phyloP scores from a whole-genome alignment of 169 alveolate genomes.

The Eimeria necatrix region DNA sequence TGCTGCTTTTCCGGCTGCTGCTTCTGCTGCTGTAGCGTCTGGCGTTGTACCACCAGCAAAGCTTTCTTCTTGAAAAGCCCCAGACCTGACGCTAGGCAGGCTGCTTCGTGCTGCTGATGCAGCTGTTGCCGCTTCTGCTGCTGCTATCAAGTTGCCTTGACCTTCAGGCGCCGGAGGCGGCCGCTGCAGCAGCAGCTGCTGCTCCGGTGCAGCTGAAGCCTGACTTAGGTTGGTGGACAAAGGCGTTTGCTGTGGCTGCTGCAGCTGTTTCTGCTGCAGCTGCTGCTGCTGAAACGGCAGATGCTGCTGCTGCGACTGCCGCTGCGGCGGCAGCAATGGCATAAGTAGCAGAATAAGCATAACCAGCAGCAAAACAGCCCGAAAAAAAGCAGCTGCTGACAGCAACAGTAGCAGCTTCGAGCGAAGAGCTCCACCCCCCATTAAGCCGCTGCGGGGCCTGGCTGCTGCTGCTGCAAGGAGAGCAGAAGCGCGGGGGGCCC shows the following conservation, averaged over 20 bases:
- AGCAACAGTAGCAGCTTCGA: not conserved
- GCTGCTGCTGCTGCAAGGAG: not conserved
- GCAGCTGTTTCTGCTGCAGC: too few relatives aligned
- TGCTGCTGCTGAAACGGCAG: not conserved
- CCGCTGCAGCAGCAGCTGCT: too few relatives aligned
- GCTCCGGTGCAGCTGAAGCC: too few relatives aligned
- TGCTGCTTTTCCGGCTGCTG: not conserved
- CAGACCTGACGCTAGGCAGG: too few relatives aligned
- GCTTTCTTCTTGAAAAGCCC: too few relatives aligned
- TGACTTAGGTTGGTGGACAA: too few relatives aligned
- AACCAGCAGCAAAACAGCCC: not conserved
- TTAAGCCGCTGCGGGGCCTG: not conserved
- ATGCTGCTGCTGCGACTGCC: not conserved
- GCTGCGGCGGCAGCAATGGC: not conserved
- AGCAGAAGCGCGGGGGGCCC: not conserved
- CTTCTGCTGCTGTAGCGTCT: not conserved
- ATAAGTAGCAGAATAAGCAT: not conserved
- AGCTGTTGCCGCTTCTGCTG: too few relatives aligned
- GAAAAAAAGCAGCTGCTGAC: not conserved
- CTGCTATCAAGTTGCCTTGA: too few relatives aligned
- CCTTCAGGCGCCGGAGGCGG: too few relatives aligned
- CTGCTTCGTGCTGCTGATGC: too few relatives aligned
- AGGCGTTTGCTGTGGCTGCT: too few relatives aligned
- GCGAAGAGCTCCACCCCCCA: not conserved
- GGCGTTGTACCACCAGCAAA: not conserved